These are phyloP conservation scores for Lichina pygmaea DNA, from an alignment of 495 filamentous ascomycete species.

Conservation along the genomic window DNA sequence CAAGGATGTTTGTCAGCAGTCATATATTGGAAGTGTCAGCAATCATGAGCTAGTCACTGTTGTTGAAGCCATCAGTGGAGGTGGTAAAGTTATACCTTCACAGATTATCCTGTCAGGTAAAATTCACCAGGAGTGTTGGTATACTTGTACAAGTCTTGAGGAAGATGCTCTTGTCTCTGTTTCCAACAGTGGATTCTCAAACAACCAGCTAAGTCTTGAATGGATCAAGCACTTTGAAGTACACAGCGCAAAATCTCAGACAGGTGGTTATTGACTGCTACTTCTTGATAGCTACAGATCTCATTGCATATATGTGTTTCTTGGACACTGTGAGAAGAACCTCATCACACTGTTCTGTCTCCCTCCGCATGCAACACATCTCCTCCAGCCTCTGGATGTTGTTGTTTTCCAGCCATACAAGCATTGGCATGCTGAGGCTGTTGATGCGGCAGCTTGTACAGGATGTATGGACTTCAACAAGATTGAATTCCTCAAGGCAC, in stretches of 20 bases:
- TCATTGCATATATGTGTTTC: not conserved
- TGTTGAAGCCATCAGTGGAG: conserved; percentile 2
- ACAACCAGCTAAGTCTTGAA: not conserved
- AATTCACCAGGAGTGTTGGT: not conserved
- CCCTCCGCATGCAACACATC: not conserved
- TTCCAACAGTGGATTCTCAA: not conserved
- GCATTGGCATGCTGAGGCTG: not conserved
- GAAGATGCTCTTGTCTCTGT: not conserved
- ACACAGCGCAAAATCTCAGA: not conserved
- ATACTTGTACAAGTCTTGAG: not conserved
- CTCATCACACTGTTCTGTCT: not conserved
- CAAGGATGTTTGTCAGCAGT: not conserved
- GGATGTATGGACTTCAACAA: not conserved
- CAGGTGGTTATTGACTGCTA: not conserved
- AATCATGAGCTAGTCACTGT: conserved; percentile 1
- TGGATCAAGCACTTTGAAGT: not conserved
- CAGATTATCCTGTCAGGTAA: not conserved
- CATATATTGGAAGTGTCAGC: not conserved
- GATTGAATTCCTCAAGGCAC: not conserved
- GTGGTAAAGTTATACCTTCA: not conserved
- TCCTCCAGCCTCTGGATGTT: not conserved
- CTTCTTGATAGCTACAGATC: not conserved
- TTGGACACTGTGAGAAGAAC: not conserved
- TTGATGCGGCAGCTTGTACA: not conserved
- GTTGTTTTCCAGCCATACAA: not conserved